Evolutionary conservation across 768 basidiomycete genomes (phyloP), one percentile per base, ranked within the genome.

Genomic region (Amanita thiersii): DNA sequence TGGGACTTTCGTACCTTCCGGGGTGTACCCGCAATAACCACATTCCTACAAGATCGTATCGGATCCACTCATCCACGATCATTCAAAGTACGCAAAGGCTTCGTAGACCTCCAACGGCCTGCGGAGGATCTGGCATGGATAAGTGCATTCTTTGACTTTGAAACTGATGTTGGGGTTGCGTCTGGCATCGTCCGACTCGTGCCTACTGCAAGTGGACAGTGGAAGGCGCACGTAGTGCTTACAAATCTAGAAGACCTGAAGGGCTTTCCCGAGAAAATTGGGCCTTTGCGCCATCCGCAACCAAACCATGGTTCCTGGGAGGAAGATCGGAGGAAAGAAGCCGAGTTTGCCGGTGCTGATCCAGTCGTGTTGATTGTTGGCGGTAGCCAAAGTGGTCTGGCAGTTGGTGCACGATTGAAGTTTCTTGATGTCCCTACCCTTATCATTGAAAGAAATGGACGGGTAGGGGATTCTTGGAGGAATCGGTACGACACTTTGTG

Each of bases 391-490:
- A 71, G 67, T 44, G 82, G 81, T 0, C 58, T 87, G 5, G 71
- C 68, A 30, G 50, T 78, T 4, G 79, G 79, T 1, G 78, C 81
- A 3, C 65, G 81, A n/a, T 60, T 86, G 40, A 75, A 75, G 48
- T 62, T 62, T 32, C 60, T 83, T 36, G 75, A 69, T 9, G 59
- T 86, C 9, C 48, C 63, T 3, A 59, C 67, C 2, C 56, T 87
- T 7, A 56, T 84, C 10, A 59, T 85, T 20, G 84, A 87, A 49
- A 64, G 62, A 48, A 72, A 77, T 39, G 35, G 59, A 4, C 59
- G 72, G 2, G 53, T 80, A 1, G 81, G 81, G 0, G 77, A 81
- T 48, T 71, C 68, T 48, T 81, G 79, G 80, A 61, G 77, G 43
- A 64, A 72, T 35, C 65, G 82, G 9, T 82, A 83, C 51, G 71